Evolutionary conservation across 2,329 filamentous ascomycete species (phyloP).

Genomic region (Chaetomiaceae sp.): DNA sequence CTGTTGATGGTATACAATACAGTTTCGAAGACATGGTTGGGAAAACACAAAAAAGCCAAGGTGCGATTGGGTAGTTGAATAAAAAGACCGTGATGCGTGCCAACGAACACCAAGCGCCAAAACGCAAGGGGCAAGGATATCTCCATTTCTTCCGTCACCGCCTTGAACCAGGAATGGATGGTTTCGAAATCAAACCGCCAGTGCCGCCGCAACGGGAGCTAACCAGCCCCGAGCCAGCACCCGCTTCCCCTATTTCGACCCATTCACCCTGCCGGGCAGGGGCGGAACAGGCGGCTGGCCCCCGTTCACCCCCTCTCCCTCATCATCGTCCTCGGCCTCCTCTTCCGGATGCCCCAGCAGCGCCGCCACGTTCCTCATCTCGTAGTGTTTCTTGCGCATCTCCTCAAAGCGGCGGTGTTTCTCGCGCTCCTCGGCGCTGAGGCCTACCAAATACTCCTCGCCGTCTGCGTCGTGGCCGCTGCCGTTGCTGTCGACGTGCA

Average conservation of each 20-base stretch:
- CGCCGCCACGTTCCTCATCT: slow-evolving; percentile 93
- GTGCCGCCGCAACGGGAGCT: no score
- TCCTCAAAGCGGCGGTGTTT: slow-evolving; percentile 91
- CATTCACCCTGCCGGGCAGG: slow-evolving; percentile 33
- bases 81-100: background rate
- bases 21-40: background rate
- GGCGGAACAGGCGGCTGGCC: slow-evolving; percentile 37
- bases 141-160: background rate
- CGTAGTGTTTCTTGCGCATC: slow-evolving; percentile 93
- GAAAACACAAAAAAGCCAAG: background rate
- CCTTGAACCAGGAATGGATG: background rate
- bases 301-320: slow-evolving; percentile 29
- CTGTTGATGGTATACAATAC: background rate
- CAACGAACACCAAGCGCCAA: background rate
- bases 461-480: slow-evolving; percentile 55
- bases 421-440: slow-evolving; percentile 70
- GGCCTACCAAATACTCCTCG: slow-evolving; percentile 48
- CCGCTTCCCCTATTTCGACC: slow-evolving; percentile 19
- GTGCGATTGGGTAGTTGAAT: background rate
- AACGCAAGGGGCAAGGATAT: background rate
- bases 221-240: background rate
- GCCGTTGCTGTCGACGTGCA: slow-evolving; percentile 68
- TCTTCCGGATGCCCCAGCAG: slow-evolving; percentile 73
- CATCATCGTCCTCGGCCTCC: slow-evolving; percentile 52
- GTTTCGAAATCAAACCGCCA: no score